phyloP scores from a whole-genome alignment of 495 filamentous ascomycete genomes.

The Aspergillus steynii region DNA sequence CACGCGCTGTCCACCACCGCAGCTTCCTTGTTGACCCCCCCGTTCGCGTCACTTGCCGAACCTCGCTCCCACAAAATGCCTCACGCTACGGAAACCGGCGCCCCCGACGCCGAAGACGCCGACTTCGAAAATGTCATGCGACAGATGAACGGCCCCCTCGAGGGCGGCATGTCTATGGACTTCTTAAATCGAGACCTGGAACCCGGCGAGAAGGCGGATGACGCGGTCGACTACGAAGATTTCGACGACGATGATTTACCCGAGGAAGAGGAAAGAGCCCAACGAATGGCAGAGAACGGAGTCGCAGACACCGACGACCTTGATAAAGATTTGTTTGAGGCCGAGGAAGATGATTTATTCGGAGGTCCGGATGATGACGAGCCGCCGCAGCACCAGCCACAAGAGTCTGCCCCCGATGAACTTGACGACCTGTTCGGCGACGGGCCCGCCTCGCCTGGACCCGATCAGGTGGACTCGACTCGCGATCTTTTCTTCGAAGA shows the following conservation, averaged over 20 bases:
- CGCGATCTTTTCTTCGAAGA: constrained; percentile 34
- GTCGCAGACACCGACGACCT: constrained; percentile 9
- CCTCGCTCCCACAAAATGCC: constrained; percentile 37
- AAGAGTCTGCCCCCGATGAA: constrained; percentile 30
- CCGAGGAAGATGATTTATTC: constrained; percentile 57
- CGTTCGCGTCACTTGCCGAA: background rate
- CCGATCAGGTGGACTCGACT: constrained; percentile 42
- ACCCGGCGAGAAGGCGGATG: constrained; percentile 71
- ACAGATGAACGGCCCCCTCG: constrained; percentile 44
- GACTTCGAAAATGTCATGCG: constrained; percentile 54
- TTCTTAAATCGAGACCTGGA: constrained; percentile 54
- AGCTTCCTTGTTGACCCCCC: background rate
- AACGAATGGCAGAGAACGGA: constrained; percentile 10
- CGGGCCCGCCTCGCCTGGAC: constrained; percentile 38
- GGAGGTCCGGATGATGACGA: constrained; percentile 38
- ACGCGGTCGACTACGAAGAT: constrained; percentile 86
- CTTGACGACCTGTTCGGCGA: constrained; percentile 60
- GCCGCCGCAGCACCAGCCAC: constrained; percentile 13
- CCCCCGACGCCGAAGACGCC: constrained; percentile 39
- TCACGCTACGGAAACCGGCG: constrained; percentile 43
- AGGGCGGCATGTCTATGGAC: constrained; percentile 40
- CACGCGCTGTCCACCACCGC: background rate
- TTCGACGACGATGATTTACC: constrained; percentile 72
- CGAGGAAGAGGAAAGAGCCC: constrained; percentile 57
- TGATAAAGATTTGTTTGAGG: constrained; percentile 21